A percentile compares a stretch with the other conserved stretches of the same genome.
phyloP scores from a whole-genome alignment of 371 early-diverging fungal genomes.

The Mucor sp. region DNA sequence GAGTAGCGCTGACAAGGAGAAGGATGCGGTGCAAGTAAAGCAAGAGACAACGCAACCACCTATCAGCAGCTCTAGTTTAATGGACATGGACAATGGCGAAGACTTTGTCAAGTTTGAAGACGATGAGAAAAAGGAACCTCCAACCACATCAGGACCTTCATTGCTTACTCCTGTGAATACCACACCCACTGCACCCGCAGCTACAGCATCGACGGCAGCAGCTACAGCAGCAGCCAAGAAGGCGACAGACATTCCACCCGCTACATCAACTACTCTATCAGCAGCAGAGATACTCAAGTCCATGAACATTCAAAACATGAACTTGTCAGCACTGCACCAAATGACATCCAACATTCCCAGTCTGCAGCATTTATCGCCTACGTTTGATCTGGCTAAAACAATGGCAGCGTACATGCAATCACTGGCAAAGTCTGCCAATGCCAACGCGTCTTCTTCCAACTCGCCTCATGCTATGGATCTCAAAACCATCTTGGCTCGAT shows the following conservation, averaged over 20 bases:
- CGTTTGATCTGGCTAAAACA: conserved; percentile 40
- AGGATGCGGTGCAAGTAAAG: background rate
- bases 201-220: background rate
- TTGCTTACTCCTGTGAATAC: background rate
- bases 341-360: conserved; percentile 42
- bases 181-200: background rate
- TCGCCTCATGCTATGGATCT: conserved; percentile 35
- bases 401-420: conserved; percentile 46
- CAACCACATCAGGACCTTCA: background rate
- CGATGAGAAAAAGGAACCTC: conserved; percentile 34
- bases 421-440: conserved; percentile 26
- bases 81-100: conserved; percentile 34
- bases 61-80: conserved; percentile 8
- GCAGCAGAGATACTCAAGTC: conserved; percentile 36
- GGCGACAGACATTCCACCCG: conserved; percentile 16
- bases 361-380: conserved; percentile 36
- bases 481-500: conserved; percentile 41
- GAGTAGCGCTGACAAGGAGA: background rate
- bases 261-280: conserved; percentile 13
- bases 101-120: conserved; percentile 55
- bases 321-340: conserved; percentile 48
- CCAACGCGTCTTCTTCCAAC: conserved; percentile 10
- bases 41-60: background rate
- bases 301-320: conserved; percentile 40
- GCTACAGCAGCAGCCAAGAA: conserved; percentile 9